Evolutionary conservation across 202 grass and related monocot species (phyloP).

Genomic region (Saccharum hybrid): DNA sequence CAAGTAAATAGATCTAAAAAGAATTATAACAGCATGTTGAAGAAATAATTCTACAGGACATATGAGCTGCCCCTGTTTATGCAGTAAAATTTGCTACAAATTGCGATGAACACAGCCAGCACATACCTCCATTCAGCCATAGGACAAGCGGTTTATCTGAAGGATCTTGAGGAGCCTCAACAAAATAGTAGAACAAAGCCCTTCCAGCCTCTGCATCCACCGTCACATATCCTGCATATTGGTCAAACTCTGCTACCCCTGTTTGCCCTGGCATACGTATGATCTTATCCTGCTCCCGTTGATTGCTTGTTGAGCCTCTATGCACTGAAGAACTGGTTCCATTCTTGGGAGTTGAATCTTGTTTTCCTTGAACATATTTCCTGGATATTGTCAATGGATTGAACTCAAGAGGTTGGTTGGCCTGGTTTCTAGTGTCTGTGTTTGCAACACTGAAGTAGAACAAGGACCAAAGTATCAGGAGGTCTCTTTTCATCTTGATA

Average conservation of each 20-base stretch:
- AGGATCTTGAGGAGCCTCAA: slow-evolving; percentile 49
- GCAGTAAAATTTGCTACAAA: slow-evolving; percentile 12
- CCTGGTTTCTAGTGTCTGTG: slow-evolving; percentile 39
- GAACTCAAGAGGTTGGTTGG: slow-evolving; percentile 47
- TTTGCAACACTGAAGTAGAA: slow-evolving; percentile 54
- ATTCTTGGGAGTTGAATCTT: slow-evolving; percentile 34
- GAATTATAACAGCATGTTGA: background rate
- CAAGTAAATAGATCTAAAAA: slow-evolving; percentile 10
- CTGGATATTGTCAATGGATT: slow-evolving; percentile 39
- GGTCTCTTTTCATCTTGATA: slow-evolving; percentile 58
- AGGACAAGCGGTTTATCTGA: slow-evolving; percentile 54
- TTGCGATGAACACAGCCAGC: slow-evolving; percentile 13
- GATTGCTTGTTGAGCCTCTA: slow-evolving; percentile 35
- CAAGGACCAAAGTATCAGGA: slow-evolving; percentile 58
- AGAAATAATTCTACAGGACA: slow-evolving; percentile 14
- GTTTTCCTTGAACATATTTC: slow-evolving; percentile 45
- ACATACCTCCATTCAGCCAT: slow-evolving; percentile 71
- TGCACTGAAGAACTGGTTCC: slow-evolving; percentile 20
- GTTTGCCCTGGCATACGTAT: slow-evolving; percentile 54
- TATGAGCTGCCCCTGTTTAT: slow-evolving; percentile 24
- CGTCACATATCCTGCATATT: slow-evolving; percentile 64
- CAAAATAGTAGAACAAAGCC: slow-evolving; percentile 73
- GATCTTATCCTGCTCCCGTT: slow-evolving; percentile 46
- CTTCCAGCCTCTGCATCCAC: slow-evolving; percentile 59
- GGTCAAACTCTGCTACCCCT: slow-evolving; percentile 44